Conservation (phyloP, 2,329 filamentous ascomycete genomes). For the Phialemoniopsis sp. region DNA sequence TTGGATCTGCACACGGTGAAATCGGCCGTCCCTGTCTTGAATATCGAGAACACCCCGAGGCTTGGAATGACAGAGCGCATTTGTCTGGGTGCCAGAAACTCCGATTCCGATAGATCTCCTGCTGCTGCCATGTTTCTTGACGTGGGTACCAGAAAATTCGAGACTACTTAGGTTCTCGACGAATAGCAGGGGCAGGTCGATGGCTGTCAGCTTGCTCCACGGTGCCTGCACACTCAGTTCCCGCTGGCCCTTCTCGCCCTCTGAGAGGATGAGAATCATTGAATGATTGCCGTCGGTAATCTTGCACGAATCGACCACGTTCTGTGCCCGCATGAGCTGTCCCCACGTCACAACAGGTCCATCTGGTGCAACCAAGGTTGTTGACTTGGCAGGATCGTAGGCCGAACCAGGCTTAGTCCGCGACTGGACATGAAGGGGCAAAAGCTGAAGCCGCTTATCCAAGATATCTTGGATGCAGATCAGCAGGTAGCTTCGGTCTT, state of each 20-base stretch:
- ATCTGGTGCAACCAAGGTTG: constrained; percentile 20
- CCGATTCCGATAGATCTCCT: constrained; percentile 41
- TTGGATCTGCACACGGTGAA: constrained; percentile 64
- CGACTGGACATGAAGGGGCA: constrained; percentile 57
- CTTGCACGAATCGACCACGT: constrained; percentile 70
- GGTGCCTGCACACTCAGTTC: constrained; percentile 71
- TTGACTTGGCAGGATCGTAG: constrained; percentile 14
- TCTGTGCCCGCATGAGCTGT: constrained; percentile 55
- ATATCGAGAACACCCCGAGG: constrained; percentile 61
- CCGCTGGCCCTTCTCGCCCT: constrained; percentile 57
- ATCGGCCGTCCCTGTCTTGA: constrained; percentile 54
- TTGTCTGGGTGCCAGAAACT: constrained; percentile 41
- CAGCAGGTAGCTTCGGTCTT: constrained; percentile 50
- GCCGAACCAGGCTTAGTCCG: constrained; percentile 18
- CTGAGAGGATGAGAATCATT: constrained; percentile 66
- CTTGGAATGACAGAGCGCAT: constrained; percentile 53
- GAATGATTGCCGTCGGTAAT: constrained; percentile 63
- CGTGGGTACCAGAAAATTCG: constrained; percentile 47
- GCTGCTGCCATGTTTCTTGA: constrained; percentile 47
- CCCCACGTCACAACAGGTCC: constrained; percentile 40
- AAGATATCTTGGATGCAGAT: constrained; percentile 68
- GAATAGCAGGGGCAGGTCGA: constrained; percentile 59
- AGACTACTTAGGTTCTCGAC: constrained; percentile 57
- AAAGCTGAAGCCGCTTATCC: constrained; percentile 63
- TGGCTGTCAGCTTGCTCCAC: constrained; percentile 66